Evolutionary conservation across 176 grass and related monocot species (phyloP), one percentile per base, ranked within the genome.

Genomic region (Typha latifolia): DNA sequence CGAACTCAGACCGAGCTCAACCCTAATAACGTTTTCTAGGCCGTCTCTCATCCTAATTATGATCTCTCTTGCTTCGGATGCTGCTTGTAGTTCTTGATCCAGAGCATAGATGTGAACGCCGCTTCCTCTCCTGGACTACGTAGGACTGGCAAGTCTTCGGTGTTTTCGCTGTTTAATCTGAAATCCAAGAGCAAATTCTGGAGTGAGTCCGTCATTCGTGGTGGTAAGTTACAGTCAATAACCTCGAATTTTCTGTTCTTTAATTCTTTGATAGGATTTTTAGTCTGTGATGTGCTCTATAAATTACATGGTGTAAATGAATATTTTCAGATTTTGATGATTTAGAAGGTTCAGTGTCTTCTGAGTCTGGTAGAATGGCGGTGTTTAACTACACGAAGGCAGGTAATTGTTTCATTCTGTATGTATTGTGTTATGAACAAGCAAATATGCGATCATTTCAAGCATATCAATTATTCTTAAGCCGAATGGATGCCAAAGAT

Each of bases 151-250:
- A 29, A 67, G 9, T 66, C 78, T 63, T 86, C 84, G 22, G 85
- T 97, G 26, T 97, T 97, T 76, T 97, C 88, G 34, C 85, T 97
- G 69, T 92, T 97, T 74, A 97, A 87, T 69, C 83, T 92, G 56
- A 92, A 92, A 75, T 51, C 69, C 9, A 77, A 66, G 88, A 97
- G 83, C 81, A 92, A 82, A 80, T 97, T 97, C 62, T 97, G 93
- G 93, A 84, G 75, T 11, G 93, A 97, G 64, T 91, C 88, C 3
- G 72, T 97, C 67, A 89, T 97, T 71, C 93, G 93, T 64, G 78
- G 74, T 55, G 84, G 91, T 90, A 66, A 47, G 62, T 22, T 62
- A 19, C n/a, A 5, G 15, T 20, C 13, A 10, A 49, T 24, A 64
- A 53, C n/a, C 1, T 23, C 22, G 5, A n/a, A 62, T 47, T 37